These are phyloP conservation scores for Eustoma russellianum DNA, from an alignment of 257 asterid species.

Conservation along the genomic window DNA sequence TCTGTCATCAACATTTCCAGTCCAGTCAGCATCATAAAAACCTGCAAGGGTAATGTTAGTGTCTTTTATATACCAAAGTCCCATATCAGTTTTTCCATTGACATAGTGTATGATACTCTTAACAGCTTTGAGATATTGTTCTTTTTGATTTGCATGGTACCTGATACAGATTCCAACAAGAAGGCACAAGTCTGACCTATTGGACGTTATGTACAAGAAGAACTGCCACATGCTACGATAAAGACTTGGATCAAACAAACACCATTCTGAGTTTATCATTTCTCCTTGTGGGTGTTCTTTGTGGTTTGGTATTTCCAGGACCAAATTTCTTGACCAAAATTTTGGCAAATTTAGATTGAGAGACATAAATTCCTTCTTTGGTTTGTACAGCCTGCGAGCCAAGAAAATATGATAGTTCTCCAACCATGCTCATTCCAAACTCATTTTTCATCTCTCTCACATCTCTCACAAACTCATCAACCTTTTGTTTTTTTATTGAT, in stretches of 20 bases:
- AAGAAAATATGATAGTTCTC: neutral
- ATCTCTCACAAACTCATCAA: neutral
- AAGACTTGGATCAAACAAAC: neutral
- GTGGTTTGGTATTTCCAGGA: neutral
- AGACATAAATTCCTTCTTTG: neutral
- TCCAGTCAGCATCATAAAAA: no score
- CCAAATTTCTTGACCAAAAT: neutral
- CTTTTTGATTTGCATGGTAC: no score
- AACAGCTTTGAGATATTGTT: neutral
- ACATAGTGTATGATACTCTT: no score
- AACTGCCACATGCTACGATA: neutral
- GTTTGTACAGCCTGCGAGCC: neutral
- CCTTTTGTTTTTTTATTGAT: neutral
- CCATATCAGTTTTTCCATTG: no score
- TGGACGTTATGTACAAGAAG: neutral
- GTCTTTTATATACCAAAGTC: no score
- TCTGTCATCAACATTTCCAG: no score
- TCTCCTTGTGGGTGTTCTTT: neutral
- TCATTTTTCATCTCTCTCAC: neutral
- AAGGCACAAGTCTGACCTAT: no score
- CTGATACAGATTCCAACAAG: no score
- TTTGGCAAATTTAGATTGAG: neutral
- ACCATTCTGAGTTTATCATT: neutral
- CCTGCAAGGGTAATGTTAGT: no score
- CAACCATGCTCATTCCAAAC: neutral